A percentile compares a stretch with the other conserved stretches of the same genome.
Evolutionary conservation across 768 basidiomycete genomes (phyloP).

Genomic region (Russula abietina): DNA sequence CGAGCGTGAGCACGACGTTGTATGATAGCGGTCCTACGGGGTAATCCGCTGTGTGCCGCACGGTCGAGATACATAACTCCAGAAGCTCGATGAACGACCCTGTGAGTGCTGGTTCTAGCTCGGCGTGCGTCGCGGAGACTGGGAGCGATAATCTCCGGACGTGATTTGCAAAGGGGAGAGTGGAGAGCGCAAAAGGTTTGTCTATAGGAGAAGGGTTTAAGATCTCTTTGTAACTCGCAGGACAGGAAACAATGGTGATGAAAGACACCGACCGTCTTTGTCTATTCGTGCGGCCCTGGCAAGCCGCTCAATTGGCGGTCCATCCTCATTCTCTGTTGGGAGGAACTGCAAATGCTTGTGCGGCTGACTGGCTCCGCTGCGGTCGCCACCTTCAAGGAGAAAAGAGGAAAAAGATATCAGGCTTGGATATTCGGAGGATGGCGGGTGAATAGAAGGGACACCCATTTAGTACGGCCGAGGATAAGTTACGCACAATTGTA

Average conservation of each 20-base stretch:
- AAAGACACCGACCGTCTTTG: slow-evolving; percentile 40
- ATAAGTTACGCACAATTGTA: slow-evolving; percentile 67
- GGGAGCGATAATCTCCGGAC: slow-evolving; percentile 47
- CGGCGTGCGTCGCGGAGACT: slow-evolving; percentile 31
- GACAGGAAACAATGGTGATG: not conserved
- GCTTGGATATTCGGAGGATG: not conserved
- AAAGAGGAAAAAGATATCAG: not conserved
- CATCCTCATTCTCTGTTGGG: slow-evolving; percentile 50
- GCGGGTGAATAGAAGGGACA: no score
- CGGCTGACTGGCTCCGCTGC: slow-evolving; percentile 82
- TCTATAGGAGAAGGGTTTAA: slow-evolving; percentile 36
- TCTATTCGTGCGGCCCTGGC: slow-evolving; percentile 55
- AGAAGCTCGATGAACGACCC: slow-evolving; percentile 64
- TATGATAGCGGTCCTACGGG: slow-evolving; percentile 67
- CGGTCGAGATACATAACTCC: slow-evolving; percentile 68
- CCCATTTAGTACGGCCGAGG: no score
- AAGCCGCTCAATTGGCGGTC: slow-evolving; percentile 73
- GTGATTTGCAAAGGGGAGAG: slow-evolving; percentile 77
- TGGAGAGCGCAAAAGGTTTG: slow-evolving; percentile 61
- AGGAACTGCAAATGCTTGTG: slow-evolving; percentile 92
- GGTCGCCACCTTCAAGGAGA: slow-evolving; percentile 51
- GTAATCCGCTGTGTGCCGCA: slow-evolving; percentile 60
- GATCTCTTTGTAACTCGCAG: not conserved
- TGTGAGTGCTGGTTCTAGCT: slow-evolving; percentile 49
- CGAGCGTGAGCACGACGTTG: slow-evolving; percentile 74